Base-by-base conservation (phyloP, 202 grass and related monocot species). In the Sporobolus alterniflorus region DNA sequence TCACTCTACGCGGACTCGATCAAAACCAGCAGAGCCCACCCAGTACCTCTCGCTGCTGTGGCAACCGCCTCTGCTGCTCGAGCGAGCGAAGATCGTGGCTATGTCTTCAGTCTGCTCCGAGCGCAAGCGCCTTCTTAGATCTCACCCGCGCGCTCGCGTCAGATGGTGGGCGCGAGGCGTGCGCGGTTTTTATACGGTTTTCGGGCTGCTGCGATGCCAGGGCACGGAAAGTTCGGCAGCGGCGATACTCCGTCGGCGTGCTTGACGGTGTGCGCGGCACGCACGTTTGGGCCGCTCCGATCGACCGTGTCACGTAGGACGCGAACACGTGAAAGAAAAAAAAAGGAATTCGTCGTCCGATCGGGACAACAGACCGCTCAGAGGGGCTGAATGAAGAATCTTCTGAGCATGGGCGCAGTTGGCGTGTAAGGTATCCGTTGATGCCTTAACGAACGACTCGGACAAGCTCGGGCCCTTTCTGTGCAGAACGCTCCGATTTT, bases 381-480 rank as follows among this genome's bases (percentile, higher is more conserved):
- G 62, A 83, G 74, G 24, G 9, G 9, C 59, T 1, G 16, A 17
- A 10, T 20, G 16, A 6, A 8, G 20, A 22, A 22, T 6, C 7
- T n/a, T 7, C 51, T 22, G 51, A 52, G 18, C 50, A 21, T 18
- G 51, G n/a, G 20, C 11, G 69, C 48, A 54, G 69, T 21, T 4
- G 46, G 1, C n/a, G 39, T 43, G 4, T 5, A 46, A 46, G 66
- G n/a, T 1, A 41, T 41, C 63, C 14, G 51, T 6, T 29, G 40
- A n/a, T n/a, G n/a, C 34, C 6, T 61, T 18, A 1, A 7, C n/a
- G 36, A 39, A 33, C 21, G 63, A 21, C 61, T 32, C 71, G 10
- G 63, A 21, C 39, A 60, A 34, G 20, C 73, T n/a, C n/a, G n/a
- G n/a, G n/a, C 30, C 41, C 65, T 85, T 77, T 62, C 30, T 21